Evolutionary conservation across 805 yeast species (phyloP).

Genomic region (Wickerhamiella sorbophila): DNA sequence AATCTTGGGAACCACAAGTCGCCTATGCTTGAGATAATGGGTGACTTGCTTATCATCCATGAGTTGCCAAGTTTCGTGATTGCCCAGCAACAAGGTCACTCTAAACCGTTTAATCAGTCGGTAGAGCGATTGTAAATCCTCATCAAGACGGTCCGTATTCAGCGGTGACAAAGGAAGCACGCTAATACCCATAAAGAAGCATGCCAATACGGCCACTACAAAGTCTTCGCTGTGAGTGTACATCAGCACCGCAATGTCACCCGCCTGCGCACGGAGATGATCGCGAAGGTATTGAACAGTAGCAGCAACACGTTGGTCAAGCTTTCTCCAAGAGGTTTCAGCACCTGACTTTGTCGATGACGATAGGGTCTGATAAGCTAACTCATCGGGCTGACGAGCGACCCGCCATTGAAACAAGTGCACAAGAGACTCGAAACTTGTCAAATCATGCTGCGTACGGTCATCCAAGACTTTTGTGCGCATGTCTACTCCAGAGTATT

Average conservation of each 20-base stretch:
- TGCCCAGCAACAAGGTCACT: constrained; percentile 59
- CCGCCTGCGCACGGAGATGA: constrained; percentile 48
- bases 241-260: constrained; percentile 65
- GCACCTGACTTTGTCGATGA: constrained; percentile 25
- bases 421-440: constrained; percentile 55
- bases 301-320: constrained; percentile 63
- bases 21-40: constrained; percentile 39
- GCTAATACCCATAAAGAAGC: constrained; percentile 65
- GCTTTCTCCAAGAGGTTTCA: constrained; percentile 56
- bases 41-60: constrained; percentile 55
- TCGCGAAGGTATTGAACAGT: constrained; percentile 56
- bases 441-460: constrained; percentile 56
- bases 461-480: constrained; percentile 66
- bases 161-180: constrained; percentile 67
- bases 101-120: constrained; percentile 56
- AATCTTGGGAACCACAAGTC: constrained; percentile 32
- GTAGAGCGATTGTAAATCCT: constrained; percentile 56
- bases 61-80: constrained; percentile 55
- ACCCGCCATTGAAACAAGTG: constrained; percentile 73
- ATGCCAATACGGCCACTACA: constrained; percentile 70
- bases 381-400: constrained; percentile 55
- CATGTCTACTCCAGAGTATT: constrained; percentile 68
- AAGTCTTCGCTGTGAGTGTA: constrained; percentile 81
- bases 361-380: constrained; percentile 43
- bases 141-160: constrained; percentile 49